phyloP scores from a whole-genome alignment of 2,329 filamentous ascomycete species.

The Ceratocystis cacaofunesta region DNA sequence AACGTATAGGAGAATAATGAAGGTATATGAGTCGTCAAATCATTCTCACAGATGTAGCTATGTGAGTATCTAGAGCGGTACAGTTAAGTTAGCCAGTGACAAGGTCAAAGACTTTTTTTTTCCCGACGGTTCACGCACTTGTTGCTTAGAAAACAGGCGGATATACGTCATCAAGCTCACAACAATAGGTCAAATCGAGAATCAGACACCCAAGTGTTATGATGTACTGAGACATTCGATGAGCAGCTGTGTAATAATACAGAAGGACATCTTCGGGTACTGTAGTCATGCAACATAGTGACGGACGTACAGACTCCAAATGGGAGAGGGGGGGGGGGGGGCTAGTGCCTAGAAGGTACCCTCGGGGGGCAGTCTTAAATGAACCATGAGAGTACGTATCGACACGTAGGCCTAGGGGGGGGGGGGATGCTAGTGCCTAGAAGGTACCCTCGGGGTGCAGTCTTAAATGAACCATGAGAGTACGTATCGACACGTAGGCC shows the following conservation, averaged over 20 bases:
- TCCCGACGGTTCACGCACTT: neutral
- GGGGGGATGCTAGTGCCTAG: neutral
- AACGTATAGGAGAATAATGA: neutral
- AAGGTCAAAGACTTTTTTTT: neutral
- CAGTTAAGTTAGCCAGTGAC: neutral
- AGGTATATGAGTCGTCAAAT: slow-evolving; percentile 1
- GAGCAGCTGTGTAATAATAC: neutral
- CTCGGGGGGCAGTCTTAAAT: neutral
- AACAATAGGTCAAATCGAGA: slow-evolving; percentile 1
- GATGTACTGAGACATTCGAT: neutral
- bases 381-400: neutral
- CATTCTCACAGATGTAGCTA: slow-evolving; percentile 3
- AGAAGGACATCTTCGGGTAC: neutral
- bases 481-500: neutral
- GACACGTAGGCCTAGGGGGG: neutral
- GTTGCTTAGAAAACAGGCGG: neutral
- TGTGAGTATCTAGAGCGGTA: neutral
- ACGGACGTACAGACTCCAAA: neutral
- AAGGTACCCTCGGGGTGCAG: neutral
- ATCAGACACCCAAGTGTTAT: neutral
- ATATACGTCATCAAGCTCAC: neutral
- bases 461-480: neutral
- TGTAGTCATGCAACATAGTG: neutral
- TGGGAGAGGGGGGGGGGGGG: neutral
- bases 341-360: neutral